phyloP scores from a whole-genome alignment of 441 rosid genomes.

The Corymbia citriodora region DNA sequence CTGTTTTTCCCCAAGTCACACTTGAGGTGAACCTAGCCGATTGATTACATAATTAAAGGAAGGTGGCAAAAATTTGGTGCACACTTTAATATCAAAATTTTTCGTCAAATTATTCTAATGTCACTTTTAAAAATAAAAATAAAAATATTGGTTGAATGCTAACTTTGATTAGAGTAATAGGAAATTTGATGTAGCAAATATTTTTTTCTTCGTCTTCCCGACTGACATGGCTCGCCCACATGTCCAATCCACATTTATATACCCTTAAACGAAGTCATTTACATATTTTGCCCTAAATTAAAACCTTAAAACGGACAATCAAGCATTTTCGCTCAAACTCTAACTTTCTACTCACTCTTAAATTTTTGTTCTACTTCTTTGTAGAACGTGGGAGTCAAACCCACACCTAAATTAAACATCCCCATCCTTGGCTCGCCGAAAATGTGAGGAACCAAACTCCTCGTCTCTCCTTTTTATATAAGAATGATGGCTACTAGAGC shows the following conservation, averaged over 20 bases:
- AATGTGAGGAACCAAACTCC: not conserved
- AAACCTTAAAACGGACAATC: not conserved
- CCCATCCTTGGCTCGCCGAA: too few relatives aligned
- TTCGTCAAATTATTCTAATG: accelerated
- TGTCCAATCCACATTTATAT: not conserved
- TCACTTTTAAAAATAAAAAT: not conserved
- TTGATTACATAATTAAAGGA: not conserved
- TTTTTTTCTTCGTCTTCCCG: not conserved
- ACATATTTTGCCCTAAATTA: too few relatives aligned
- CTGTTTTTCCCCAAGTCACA: not conserved
- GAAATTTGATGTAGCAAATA: accelerated
- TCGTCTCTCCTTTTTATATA: not conserved
- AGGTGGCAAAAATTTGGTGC: not conserved
- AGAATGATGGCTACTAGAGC: too few relatives aligned
- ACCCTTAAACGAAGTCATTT: not conserved
- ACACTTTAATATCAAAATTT: not conserved
- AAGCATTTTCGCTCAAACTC: not conserved
- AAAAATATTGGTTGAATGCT: not conserved
- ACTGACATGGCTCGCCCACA: accelerated
- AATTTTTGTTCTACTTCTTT: too few relatives aligned
- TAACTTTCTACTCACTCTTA: too few relatives aligned
- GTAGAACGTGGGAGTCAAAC: too few relatives aligned
- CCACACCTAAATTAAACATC: too few relatives aligned
- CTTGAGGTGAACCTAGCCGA: not conserved
- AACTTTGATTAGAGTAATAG: accelerated